Conservation (phyloP, 352 stramenopile genomes). For the Sclerospora graminicola region DNA sequence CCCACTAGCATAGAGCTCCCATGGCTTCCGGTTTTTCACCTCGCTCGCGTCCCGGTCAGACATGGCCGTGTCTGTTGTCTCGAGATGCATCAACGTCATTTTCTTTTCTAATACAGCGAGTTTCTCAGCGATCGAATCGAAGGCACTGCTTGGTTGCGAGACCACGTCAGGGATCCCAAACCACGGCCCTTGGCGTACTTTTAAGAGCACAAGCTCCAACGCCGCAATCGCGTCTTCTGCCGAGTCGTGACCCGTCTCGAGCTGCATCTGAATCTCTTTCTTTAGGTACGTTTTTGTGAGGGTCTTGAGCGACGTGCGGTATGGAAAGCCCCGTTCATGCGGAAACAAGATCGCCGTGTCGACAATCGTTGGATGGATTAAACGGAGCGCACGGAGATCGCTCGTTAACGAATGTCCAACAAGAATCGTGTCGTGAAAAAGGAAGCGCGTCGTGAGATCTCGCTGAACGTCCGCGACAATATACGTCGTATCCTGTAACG, state of each 20-base stretch:
- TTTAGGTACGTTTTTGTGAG: constrained; percentile 75
- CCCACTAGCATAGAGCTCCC: constrained; percentile 60
- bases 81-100: constrained; percentile 36
- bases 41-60: constrained; percentile 2
- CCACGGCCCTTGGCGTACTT: constrained; percentile 49
- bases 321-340: constrained; percentile 76
- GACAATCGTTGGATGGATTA: constrained; percentile 58
- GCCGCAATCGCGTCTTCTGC: constrained; percentile 72
- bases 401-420: constrained; percentile 84
- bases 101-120: constrained; percentile 31
- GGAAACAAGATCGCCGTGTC: constrained; percentile 81
- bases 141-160: constrained; percentile 30
- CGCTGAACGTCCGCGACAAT: constrained; percentile 68
- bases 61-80: constrained; percentile 1
- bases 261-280: constrained; percentile 66
- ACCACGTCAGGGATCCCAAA: constrained; percentile 54
- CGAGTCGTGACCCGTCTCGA: constrained; percentile 66
- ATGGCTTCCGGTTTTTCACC: constrained; percentile 41
- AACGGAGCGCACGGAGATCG: constrained; percentile 63
- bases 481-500: constrained; percentile 37
- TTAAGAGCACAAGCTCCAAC: constrained; percentile 68
- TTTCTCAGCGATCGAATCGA: constrained; percentile 64
- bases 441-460: constrained; percentile 37
- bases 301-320: constrained; percentile 74
- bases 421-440: constrained; percentile 70